phyloP scores from a whole-genome alignment of 306 rosid genomes.

The Cicer cuneatum region DNA sequence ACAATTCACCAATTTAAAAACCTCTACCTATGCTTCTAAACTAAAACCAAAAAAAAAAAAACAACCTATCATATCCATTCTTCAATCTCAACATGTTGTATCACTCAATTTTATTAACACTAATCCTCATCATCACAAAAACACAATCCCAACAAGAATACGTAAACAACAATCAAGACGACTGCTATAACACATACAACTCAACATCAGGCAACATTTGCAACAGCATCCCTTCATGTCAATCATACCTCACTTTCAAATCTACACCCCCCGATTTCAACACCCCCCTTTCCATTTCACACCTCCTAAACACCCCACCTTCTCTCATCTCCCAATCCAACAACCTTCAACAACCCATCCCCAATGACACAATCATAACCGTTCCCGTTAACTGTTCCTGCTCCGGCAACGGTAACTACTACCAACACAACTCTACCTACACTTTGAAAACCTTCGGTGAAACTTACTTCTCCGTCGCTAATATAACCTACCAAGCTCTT shows the following conservation, averaged over 20 bases:
- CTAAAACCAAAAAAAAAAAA: background rate
- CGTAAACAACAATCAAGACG: slow-evolving; percentile 63
- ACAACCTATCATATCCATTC: background rate
- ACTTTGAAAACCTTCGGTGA: slow-evolving; percentile 11
- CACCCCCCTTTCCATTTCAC: slow-evolving; percentile 50
- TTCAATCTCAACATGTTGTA: background rate
- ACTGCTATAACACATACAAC: slow-evolving; percentile 44
- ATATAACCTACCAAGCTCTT: slow-evolving; percentile 67
- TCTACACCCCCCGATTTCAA: slow-evolving; percentile 47
- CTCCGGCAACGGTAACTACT: slow-evolving; percentile 39
- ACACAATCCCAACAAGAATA: slow-evolving; percentile 57
- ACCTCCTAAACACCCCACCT: slow-evolving; percentile 50
- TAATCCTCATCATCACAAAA: background rate
- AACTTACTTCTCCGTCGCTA: slow-evolving; percentile 62
- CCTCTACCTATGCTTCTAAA: background rate
- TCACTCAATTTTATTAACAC: background rate
- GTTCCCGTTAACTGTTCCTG: slow-evolving; percentile 70
- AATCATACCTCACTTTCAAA: slow-evolving; percentile 70
- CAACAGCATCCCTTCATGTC: slow-evolving; percentile 55
- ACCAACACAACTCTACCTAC: slow-evolving; percentile 63
- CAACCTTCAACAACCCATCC: slow-evolving; percentile 48
- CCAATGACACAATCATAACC: slow-evolving; percentile 43
- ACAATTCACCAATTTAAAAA: background rate
- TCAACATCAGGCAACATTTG: slow-evolving; percentile 58
- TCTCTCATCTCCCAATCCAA: slow-evolving; percentile 51